Evolutionary conservation across 1,284 basidiomycete species (phyloP).

Genomic region (Leucoagaricus sp.): DNA sequence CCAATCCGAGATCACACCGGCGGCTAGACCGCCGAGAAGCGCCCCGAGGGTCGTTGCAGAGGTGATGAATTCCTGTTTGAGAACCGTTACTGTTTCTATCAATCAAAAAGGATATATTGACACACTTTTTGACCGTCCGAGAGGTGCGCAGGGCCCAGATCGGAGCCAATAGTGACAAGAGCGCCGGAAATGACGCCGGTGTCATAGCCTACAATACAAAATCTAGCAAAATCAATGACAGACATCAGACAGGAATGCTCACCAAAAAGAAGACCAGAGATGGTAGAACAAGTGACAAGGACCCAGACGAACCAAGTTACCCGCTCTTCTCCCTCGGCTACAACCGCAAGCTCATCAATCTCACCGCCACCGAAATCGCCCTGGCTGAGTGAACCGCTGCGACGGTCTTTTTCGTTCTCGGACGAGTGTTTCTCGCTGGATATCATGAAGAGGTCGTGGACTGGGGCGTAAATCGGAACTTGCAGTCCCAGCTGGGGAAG

Average conservation of each 20-base stretch:
- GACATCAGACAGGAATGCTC: conserved; percentile 24
- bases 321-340: conserved; percentile 69
- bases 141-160: conserved; percentile 61
- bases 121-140: conserved; percentile 67
- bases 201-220: conserved; percentile 60
- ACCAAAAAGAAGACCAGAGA: conserved; percentile 82
- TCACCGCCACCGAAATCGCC: conserved; percentile 46
- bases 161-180: conserved; percentile 70
- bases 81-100: background rate
- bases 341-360: conserved; percentile 60
- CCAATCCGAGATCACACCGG: conserved; percentile 73
- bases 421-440: conserved; percentile 9
- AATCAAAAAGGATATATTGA: background rate
- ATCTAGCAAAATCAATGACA: background rate
- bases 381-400: background rate
- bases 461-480: background rate
- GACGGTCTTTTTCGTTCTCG: conserved; percentile 7
- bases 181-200: conserved; percentile 81
- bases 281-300: conserved; percentile 63
- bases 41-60: conserved; percentile 82
- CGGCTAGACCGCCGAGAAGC: conserved; percentile 69
- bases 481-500: background rate
- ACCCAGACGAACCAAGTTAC: conserved; percentile 75
- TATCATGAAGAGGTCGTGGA: conserved; percentile 10
- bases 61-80: conserved; percentile 72